Evolutionary conservation across 371 early-diverging fungal species (phyloP).

Genomic region (Gilbertella persicaria): DNA sequence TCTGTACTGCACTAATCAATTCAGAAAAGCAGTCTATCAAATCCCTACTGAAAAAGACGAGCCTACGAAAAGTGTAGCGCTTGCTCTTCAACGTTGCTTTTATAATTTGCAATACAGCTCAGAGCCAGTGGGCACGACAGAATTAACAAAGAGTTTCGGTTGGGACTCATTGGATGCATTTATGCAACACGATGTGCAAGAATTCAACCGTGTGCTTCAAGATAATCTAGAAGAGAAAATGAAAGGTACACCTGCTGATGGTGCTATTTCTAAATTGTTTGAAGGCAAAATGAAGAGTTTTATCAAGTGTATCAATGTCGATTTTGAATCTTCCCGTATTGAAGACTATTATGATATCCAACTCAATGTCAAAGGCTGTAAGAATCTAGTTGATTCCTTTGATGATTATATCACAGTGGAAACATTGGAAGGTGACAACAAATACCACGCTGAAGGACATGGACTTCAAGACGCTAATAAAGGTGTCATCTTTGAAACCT

Average conservation of each 20-base stretch:
- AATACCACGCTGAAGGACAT: slow-evolving; percentile 94
- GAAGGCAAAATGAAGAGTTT: slow-evolving; percentile 95
- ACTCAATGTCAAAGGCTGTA: slow-evolving; percentile 93
- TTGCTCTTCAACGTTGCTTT: slow-evolving; percentile 96
- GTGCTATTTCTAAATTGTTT: slow-evolving; percentile 89
- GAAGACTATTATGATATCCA: slow-evolving; percentile 87
- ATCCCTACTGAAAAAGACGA: slow-evolving; percentile 91
- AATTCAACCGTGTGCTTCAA: slow-evolving; percentile 95
- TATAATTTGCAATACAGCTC: slow-evolving; percentile 80
- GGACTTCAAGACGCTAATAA: slow-evolving; percentile 98
- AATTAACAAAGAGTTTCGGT: slow-evolving; percentile 95
- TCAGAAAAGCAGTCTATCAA: slow-evolving; percentile 88
- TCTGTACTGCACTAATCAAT: slow-evolving; percentile 93
- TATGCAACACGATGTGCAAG: slow-evolving; percentile 98
- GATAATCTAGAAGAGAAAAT: slow-evolving; percentile 95
- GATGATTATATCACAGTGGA: slow-evolving; percentile 87
- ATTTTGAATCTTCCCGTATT: slow-evolving; percentile 90
- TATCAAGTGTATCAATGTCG: slow-evolving; percentile 92
- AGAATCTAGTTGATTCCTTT: slow-evolving; percentile 90
- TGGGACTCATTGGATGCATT: slow-evolving; percentile 96
- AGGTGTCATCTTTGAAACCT: slow-evolving; percentile 91
- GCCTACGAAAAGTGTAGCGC: slow-evolving; percentile 80
- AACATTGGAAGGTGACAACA: slow-evolving; percentile 97
- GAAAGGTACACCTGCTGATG: slow-evolving; percentile 87
- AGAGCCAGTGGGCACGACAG: slow-evolving; percentile 84